These are phyloP conservation scores for Aspergillus fischeri DNA, from an alignment of 2,329 filamentous ascomycete genomes.

Conservation along the genomic window DNA sequence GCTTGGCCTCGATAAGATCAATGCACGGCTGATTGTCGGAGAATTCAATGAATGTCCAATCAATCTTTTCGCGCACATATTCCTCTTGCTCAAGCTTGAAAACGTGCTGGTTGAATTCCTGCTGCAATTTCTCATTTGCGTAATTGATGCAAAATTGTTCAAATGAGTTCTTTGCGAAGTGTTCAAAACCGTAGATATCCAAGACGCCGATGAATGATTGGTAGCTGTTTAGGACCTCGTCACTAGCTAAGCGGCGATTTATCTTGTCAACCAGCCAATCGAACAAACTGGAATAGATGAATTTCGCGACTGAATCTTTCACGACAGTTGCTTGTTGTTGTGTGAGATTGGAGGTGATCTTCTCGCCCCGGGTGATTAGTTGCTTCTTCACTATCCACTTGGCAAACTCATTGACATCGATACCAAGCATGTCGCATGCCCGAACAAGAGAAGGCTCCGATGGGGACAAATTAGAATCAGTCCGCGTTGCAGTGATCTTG, in stretches of 20 bases:
- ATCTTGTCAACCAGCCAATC: conserved; percentile 99
- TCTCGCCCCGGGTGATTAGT: conserved; percentile 90
- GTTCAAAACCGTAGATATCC: conserved; percentile 99
- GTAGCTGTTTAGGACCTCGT: conserved; percentile 77
- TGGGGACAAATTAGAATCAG: conserved; percentile 76
- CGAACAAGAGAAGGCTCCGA: conserved; percentile 77
- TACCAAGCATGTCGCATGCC: conserved; percentile 81
- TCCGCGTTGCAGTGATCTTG: conserved; percentile 87
- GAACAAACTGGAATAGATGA: conserved; percentile 96
- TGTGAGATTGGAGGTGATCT: conserved; percentile 92
- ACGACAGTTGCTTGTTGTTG: conserved; percentile 93
- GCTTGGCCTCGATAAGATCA: conserved; percentile 93
- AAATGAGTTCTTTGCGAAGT: conserved; percentile 99
- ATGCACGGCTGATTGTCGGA: conserved; percentile 99
- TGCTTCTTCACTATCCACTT: conserved; percentile 99
- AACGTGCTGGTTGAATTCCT: conserved; percentile 98
- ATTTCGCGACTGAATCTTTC: conserved; percentile 95
- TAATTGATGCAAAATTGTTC: conserved; percentile 99
- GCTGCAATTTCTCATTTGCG: conserved; percentile 97
- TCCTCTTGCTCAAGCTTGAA: conserved; percentile 99
- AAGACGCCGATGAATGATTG: conserved; percentile 93
- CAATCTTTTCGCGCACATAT: conserved; percentile 91
- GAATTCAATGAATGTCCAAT: conserved; percentile 99
- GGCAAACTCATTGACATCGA: conserved; percentile 79
- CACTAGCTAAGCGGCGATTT: conserved; percentile 83